Evolutionary conservation across 345 rosid genomes (phyloP).

Genomic region (Hypericum perforatum): DNA sequence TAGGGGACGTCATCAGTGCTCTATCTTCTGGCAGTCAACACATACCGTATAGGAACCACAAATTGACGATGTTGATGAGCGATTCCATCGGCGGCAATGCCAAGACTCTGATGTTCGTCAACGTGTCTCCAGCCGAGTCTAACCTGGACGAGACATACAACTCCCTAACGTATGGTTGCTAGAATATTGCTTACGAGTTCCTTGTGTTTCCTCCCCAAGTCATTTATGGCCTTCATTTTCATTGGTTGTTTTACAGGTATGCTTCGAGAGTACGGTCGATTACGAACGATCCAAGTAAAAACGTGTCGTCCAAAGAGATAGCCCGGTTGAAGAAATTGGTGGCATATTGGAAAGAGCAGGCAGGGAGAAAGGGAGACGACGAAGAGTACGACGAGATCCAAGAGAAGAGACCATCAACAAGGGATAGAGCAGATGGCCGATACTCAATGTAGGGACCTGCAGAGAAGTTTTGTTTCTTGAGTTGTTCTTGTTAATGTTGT

Average conservation of each 20-base stretch:
- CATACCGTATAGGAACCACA: conserved; percentile 90
- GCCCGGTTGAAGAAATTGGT: conserved; percentile 75
- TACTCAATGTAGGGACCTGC: conserved; percentile 32
- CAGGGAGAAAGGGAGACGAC: conserved; percentile 59
- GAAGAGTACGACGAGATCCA: conserved; percentile 82
- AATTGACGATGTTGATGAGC: conserved; percentile 90
- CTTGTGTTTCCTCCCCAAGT: not conserved
- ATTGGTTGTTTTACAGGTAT: conserved; percentile 35
- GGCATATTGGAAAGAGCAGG: conserved; percentile 86
- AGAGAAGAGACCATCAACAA: conserved; percentile 36
- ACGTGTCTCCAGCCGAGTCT: conserved; percentile 80
- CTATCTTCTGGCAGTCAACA: conserved; percentile 79
- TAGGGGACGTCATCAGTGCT: conserved; percentile 91
- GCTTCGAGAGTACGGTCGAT: conserved; percentile 90
- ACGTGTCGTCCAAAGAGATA: conserved; percentile 76
- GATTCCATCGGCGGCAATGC: conserved; percentile 99
- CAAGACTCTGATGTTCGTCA: conserved; percentile 91
- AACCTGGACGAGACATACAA: conserved; percentile 89
- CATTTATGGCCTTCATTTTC: not conserved
- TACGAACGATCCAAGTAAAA: conserved; percentile 82
- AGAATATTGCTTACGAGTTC: not conserved
- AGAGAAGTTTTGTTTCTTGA: too few species aligned
- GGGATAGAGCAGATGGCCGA: conserved; percentile 47
- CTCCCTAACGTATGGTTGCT: conserved; percentile 54
- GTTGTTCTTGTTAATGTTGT: too few species aligned